Conservation (phyloP, 192 early-diverging fungal genomes). For the Coemansia reversa region DNA sequence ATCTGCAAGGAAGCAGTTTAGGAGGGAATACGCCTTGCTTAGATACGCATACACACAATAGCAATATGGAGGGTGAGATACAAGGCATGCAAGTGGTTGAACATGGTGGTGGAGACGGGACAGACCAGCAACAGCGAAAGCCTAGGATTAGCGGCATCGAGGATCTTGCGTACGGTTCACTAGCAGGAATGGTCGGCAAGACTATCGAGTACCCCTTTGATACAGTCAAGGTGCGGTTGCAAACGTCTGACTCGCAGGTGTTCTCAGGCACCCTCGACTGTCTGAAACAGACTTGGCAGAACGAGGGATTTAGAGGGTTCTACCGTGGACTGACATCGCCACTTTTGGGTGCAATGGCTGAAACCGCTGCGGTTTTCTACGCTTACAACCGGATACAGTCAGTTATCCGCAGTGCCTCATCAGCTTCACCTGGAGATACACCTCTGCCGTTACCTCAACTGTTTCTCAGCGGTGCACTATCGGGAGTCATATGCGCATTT, state of each 20-base stretch:
- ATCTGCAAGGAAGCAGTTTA: too few relatives aligned
- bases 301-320: conserved; percentile 81
- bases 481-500: conserved; percentile 83
- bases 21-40: too few relatives aligned
- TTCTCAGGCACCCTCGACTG: conserved; percentile 85
- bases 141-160: conserved; percentile 28
- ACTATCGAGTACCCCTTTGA: conserved; percentile 96
- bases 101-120: neutral
- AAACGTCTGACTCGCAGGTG: conserved; percentile 62
- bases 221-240: conserved; percentile 91
- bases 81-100: conserved; percentile 27
- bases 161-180: conserved; percentile 49
- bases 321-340: conserved; percentile 93
- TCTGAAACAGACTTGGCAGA: conserved; percentile 66
- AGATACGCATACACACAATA: neutral
- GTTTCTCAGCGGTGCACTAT: conserved; percentile 76
- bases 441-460: conserved; percentile 68
- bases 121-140: neutral
- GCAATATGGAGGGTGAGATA: conserved; percentile 44
- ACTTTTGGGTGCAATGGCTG: conserved; percentile 89
- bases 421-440: conserved; percentile 12
- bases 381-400: conserved; percentile 83
- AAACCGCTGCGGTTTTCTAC: conserved; percentile 88
- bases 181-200: conserved; percentile 89
- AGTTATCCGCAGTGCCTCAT: conserved; percentile 55